Evolutionary conservation across 177 flowering plant species (phyloP).

Genomic region (Telopea speciosissima): DNA sequence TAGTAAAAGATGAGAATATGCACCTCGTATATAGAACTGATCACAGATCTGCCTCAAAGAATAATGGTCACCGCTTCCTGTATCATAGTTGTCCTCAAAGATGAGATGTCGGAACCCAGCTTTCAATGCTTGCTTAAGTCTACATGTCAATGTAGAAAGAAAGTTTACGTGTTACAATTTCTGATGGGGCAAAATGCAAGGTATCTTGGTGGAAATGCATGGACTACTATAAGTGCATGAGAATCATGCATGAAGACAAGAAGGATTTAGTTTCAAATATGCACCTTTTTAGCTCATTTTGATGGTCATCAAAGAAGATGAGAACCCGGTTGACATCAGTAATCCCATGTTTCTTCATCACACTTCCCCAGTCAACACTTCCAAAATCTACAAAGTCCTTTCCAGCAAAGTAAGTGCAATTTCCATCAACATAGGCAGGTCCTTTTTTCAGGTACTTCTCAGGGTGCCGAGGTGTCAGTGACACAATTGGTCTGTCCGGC

Average conservation of each 20-base stretch:
- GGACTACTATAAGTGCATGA: not conserved
- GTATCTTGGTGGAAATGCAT: not conserved
- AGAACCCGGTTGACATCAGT: conserved; percentile 66
- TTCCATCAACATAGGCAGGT: conserved; percentile 95
- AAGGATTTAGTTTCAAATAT: not conserved
- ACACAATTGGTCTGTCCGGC: conserved; percentile 71
- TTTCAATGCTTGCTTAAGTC: conserved; percentile 82
- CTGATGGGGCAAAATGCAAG: not conserved
- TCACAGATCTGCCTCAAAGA: conserved; percentile 96
- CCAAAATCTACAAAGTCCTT: conserved; percentile 97
- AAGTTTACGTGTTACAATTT: conserved; percentile 2
- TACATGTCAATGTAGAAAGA: conserved; percentile 21
- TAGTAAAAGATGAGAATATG: conserved; percentile 9
- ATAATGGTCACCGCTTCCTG: conserved; percentile 97
- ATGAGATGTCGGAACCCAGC: conserved; percentile 91
- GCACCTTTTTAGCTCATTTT: conserved; percentile 94
- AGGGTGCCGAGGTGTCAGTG: conserved; percentile 88
- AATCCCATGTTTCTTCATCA: conserved; percentile 74
- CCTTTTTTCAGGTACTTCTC: conserved; percentile 90
- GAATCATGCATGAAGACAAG: not conserved
- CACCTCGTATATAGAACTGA: conserved; percentile 88
- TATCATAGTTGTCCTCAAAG: conserved; percentile 97
- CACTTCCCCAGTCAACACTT: conserved; percentile 64
- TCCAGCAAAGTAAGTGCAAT: conserved; percentile 94
- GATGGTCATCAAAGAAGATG: conserved; percentile 94